Percentiles rank a stretch among this genome's conserved stretches.
Evolutionary conservation across 225 moss, liverwort and hornwort species (phyloP).

Genomic region (Antitrichia curtipendula): DNA sequence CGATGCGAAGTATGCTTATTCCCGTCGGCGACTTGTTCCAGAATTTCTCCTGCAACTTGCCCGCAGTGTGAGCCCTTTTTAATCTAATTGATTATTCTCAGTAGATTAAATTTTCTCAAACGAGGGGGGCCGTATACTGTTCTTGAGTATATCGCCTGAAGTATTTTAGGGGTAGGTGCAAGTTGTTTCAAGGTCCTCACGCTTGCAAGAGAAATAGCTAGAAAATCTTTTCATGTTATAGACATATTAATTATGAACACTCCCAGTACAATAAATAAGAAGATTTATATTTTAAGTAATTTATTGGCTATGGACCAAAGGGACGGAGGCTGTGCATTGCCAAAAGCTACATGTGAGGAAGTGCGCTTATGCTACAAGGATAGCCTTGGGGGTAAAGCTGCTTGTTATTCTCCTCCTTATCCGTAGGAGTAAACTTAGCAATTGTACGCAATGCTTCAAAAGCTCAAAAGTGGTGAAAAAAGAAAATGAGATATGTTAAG

Average conservation of each 20-base stretch:
- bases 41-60: conserved; percentile 65
- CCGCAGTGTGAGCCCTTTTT: conserved; percentile 60
- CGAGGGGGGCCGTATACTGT: neutral
- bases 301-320: neutral
- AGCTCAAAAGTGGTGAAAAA: neutral
- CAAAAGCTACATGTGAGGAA: neutral
- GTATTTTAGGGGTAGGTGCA: neutral
- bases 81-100: neutral
- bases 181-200: neutral
- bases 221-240: neutral
- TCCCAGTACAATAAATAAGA: too few species aligned
- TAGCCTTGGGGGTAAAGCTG: neutral
- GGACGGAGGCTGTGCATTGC: too few species aligned
- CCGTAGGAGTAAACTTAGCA: neutral
- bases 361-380: neutral
- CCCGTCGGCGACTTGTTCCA: conserved; percentile 60
- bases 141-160: neutral
- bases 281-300: neutral
- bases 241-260: neutral
- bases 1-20: conserved; percentile 9
- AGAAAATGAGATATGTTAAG: neutral
- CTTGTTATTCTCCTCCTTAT: neutral
- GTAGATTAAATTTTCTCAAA: neutral
- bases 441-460: neutral
- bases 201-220: neutral